Evolutionary conservation across 805 yeast genomes (phyloP).

Genomic region (Candida koratica): DNA sequence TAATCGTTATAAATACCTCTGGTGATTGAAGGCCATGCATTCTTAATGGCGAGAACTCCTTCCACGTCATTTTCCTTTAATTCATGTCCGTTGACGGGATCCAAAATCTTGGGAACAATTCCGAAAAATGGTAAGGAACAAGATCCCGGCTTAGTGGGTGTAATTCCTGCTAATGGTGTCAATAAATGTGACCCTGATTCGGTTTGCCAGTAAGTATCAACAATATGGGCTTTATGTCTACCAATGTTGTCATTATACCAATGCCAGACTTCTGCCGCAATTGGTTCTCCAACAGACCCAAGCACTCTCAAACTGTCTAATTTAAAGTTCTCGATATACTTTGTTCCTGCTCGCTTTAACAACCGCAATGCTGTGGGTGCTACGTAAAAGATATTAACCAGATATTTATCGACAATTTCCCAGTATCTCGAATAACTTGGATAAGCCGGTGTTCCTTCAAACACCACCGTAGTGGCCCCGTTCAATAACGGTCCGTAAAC

Average conservation of each 20-base stretch:
- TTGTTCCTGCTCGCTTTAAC: slow-evolving; percentile 84
- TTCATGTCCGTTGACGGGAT: slow-evolving; percentile 88
- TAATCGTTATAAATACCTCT: slow-evolving; percentile 92
- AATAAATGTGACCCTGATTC: slow-evolving; percentile 95
- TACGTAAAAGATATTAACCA: slow-evolving; percentile 93
- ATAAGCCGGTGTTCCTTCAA: slow-evolving; percentile 97
- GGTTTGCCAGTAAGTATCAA: slow-evolving; percentile 99
- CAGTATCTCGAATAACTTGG: slow-evolving; percentile 95
- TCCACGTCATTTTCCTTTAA: slow-evolving; percentile 85
- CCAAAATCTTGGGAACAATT: slow-evolving; percentile 83
- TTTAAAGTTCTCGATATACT: slow-evolving; percentile 74
- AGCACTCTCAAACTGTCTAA: slow-evolving; percentile 82
- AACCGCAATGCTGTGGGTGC: slow-evolving; percentile 98
- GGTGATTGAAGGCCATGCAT: slow-evolving; percentile 98
- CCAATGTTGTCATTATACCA: slow-evolving; percentile 96
- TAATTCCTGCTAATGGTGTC: slow-evolving; percentile 91
- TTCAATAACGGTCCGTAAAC: slow-evolving; percentile 84
- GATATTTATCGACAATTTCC: slow-evolving; percentile 89
- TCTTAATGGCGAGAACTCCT: slow-evolving; percentile 88
- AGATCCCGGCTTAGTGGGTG: slow-evolving; percentile 95
- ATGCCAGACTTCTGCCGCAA: slow-evolving; percentile 97
- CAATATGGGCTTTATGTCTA: slow-evolving; percentile 80
- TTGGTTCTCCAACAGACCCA: slow-evolving; percentile 98
- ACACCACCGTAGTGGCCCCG: slow-evolving; percentile 90
- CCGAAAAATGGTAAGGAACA: slow-evolving; percentile 98